Percentiles rank a stretch among this genome's conserved stretches.
Conservation (phyloP, 257 asterid species). For the Solanum gandarillasii region DNA sequence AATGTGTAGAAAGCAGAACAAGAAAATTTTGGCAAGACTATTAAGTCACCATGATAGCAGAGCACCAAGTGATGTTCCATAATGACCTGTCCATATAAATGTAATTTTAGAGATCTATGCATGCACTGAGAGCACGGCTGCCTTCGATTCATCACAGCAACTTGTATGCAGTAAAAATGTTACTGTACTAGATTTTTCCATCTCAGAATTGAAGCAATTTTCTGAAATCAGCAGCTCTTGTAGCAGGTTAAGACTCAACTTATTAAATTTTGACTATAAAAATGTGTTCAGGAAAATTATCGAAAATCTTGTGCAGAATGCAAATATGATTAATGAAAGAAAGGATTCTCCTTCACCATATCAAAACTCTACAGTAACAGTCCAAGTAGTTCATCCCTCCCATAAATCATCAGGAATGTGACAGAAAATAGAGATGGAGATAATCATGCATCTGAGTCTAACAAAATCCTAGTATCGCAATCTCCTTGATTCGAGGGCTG, state of each 20-base stretch:
- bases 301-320: neutral
- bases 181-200: neutral
- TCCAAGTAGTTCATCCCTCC: neutral
- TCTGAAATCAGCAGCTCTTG: neutral
- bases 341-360: neutral
- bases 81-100: neutral
- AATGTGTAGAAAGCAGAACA: neutral
- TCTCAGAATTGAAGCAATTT: neutral
- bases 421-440: neutral
- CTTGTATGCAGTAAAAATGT: neutral
- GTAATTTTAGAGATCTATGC: neutral
- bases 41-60: neutral
- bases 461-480: neutral
- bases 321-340: neutral
- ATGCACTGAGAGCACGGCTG: neutral
- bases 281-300: neutral
- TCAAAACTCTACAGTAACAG: neutral
- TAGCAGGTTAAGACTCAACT: neutral
- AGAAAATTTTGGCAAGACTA: neutral
- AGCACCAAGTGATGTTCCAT: neutral
- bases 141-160: neutral
- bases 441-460: neutral
- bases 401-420: neutral
- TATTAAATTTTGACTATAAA: neutral
- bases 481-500: neutral